Evolutionary conservation across 495 filamentous ascomycete species (phyloP), one percentile per base, ranked within the genome.

Genomic region (Aspergillus sclerotioniger): DNA sequence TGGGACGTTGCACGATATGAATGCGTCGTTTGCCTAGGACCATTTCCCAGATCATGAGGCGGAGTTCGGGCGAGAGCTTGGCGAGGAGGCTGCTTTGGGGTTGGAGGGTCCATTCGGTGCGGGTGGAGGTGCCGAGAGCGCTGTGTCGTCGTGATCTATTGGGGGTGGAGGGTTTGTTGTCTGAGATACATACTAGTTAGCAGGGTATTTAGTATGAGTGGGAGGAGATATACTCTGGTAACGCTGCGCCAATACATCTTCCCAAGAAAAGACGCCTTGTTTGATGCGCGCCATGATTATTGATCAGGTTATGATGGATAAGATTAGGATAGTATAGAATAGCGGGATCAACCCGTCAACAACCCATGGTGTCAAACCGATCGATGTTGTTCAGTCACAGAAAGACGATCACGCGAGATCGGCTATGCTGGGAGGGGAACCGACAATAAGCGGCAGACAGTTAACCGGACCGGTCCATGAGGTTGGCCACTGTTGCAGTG

Each of bases 221-320:
- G n/a, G 17, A 50, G 19, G 32, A 17, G 12, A 72, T 72, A 66
- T 20, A 79, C 76, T 78, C 57, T 76, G 72, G 61, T 77, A 78
- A 57, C 74, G 71, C 45, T 79, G 75, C 19, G 71, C 68, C 39
- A 79, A 60, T 8, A 79, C 75, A 67, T 79, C 76, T 60, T 79
- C 75, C 75, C 76, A 78, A 6, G 75, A 78, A 59, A 78, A 77
- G 1, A 77, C 72, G 0, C 76, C 76, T 35, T 69, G 68, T 61
- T 72, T 76, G 44, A 68, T 67, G 54, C 74, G 70, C 13, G 72
- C 66, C 76, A 78, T 78, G 53, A 59, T 16, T n/a, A n/a, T n/a
- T n/a, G n/a, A n/a, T n/a, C n/a, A n/a, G n/a, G n/a, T n/a, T n/a
- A n/a, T n/a, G n/a, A n/a, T n/a, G n/a, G n/a, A n/a, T n/a, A n/a